These are phyloP conservation scores for Penicillium sp. DNA, from an alignment of 2,329 filamentous ascomycete genomes.

Conservation along the genomic window DNA sequence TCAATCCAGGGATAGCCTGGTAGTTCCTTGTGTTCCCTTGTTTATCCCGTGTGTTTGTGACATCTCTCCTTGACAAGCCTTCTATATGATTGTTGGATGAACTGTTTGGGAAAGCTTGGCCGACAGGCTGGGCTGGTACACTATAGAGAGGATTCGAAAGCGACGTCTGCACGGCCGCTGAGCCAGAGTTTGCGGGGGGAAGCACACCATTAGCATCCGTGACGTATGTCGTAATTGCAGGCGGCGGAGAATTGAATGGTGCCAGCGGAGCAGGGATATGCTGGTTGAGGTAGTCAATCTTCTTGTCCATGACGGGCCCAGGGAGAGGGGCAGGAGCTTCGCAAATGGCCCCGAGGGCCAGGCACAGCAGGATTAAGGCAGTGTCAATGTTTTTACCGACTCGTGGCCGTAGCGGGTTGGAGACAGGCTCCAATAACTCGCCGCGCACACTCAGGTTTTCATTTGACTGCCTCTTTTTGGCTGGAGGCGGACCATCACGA, in stretches of 20 bases:
- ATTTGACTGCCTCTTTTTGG: slow-evolving; percentile 40
- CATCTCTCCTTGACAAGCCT: slow-evolving; percentile 13
- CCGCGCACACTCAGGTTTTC: slow-evolving; percentile 27
- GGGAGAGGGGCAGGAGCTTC: slow-evolving; percentile 50
- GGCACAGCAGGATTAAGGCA: slow-evolving; percentile 74
- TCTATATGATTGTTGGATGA: neutral
- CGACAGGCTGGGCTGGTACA: slow-evolving; percentile 6
- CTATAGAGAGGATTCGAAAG: slow-evolving; percentile 24
- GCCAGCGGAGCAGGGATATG: slow-evolving; percentile 25
- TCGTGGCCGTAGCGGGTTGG: slow-evolving; percentile 12
- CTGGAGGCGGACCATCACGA: slow-evolving; percentile 28
- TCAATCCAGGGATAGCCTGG: slow-evolving; percentile 81
- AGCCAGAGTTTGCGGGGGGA: slow-evolving; percentile 28
- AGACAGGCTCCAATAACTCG: slow-evolving; percentile 16
- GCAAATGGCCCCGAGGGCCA: slow-evolving; percentile 85
- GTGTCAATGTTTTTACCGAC: slow-evolving; percentile 66
- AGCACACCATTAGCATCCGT: slow-evolving; percentile 23
- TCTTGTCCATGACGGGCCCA: slow-evolving; percentile 50
- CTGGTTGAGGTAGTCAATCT: slow-evolving; percentile 28
- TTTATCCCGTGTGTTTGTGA: slow-evolving; percentile 14
- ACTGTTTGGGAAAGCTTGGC: slow-evolving; percentile 19
- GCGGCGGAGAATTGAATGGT: neutral
- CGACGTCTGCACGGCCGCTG: slow-evolving; percentile 20
- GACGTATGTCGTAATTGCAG: slow-evolving; percentile 4
- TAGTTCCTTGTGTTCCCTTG: slow-evolving; percentile 58